phyloP scores from a whole-genome alignment of 2,329 filamentous ascomycete genomes.

The Verticillium isaacii region DNA sequence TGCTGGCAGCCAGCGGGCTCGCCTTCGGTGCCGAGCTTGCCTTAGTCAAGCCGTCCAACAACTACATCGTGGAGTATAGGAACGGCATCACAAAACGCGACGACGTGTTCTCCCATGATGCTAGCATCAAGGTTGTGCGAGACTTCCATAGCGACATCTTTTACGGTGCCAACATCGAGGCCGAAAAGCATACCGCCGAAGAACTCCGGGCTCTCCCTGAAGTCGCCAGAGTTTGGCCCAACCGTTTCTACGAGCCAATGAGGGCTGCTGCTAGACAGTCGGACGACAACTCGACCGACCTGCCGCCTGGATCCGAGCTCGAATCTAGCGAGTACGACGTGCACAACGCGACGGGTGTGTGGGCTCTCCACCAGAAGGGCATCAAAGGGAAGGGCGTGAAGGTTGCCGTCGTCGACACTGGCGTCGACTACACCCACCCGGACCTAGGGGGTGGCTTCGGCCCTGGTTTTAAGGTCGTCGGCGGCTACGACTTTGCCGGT shows the following conservation, averaged over 20 bases:
- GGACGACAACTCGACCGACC: background rate
- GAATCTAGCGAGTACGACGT: slow-evolving; percentile 20
- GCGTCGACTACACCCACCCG: slow-evolving; percentile 32
- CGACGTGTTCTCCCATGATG: background rate
- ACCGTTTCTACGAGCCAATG: slow-evolving; percentile 1
- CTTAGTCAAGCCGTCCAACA: background rate
- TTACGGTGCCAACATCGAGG: slow-evolving; percentile 22
- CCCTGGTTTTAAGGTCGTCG: slow-evolving; percentile 11
- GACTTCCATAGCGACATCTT: slow-evolving; percentile 21
- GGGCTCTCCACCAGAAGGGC: slow-evolving; percentile 29
- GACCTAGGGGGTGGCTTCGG: slow-evolving; percentile 13
- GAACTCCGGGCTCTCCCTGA: slow-evolving; percentile 24
- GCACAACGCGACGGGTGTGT: slow-evolving; percentile 32
- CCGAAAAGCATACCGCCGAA: slow-evolving; percentile 20
- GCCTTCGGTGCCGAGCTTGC: background rate
- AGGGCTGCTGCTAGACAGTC: background rate
- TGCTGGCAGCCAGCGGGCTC: background rate
- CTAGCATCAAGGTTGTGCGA: slow-evolving; percentile 17
- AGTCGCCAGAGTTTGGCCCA: slow-evolving; percentile 31
- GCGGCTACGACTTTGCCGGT: slow-evolving; percentile 19
- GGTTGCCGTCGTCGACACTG: slow-evolving; percentile 33
- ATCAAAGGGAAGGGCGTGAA: slow-evolving; percentile 31
- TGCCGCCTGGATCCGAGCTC: background rate
- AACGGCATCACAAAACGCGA: slow-evolving; percentile 2
- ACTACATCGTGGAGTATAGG: slow-evolving; percentile 2